These are phyloP conservation scores for Aspergillus floridensis DNA, from an alignment of 2,329 filamentous ascomycete species.

Conservation along the genomic window DNA sequence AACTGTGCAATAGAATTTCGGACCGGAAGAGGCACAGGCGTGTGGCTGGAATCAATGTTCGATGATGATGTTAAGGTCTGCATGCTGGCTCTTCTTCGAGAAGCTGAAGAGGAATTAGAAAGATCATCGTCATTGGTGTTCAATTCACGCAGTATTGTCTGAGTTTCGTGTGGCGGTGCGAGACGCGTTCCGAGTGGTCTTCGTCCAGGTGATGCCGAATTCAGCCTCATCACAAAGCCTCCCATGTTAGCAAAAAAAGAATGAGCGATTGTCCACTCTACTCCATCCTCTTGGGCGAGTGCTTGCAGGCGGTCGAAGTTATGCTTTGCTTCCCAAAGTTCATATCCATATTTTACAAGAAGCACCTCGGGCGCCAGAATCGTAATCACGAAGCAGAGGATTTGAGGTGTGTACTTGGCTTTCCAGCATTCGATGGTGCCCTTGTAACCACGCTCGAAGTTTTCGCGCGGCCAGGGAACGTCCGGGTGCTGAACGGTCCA, in stretches of 20 bases:
- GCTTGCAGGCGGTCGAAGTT: neutral
- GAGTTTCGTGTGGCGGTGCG: too few relatives aligned
- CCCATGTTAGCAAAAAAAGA: neutral
- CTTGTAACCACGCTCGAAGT: rapidly evolving
- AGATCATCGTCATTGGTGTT: too few relatives aligned
- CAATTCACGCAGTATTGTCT: too few relatives aligned
- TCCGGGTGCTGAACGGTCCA: neutral
- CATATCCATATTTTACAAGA: neutral
- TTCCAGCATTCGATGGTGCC: too few relatives aligned
- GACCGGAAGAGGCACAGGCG: neutral
- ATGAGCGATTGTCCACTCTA: neutral
- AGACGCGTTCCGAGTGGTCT: too few relatives aligned
- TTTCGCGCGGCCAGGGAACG: neutral
- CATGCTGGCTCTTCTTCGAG: too few relatives aligned
- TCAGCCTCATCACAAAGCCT: neutral
- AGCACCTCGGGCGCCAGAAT: neutral
- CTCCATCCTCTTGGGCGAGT: neutral
- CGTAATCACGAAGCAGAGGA: neutral
- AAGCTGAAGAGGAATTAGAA: too few relatives aligned
- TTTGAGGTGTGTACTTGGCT: neutral
- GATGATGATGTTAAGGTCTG: too few relatives aligned
- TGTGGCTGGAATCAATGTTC: too few relatives aligned
- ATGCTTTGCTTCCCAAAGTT: neutral
- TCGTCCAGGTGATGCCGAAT: neutral
- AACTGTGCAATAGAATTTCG: too few relatives aligned